Percentiles rank a stretch among this genome's conserved stretches.
phyloP scores from a whole-genome alignment of 2,329 filamentous ascomycete genomes.

The Sclerotinia borealis region DNA sequence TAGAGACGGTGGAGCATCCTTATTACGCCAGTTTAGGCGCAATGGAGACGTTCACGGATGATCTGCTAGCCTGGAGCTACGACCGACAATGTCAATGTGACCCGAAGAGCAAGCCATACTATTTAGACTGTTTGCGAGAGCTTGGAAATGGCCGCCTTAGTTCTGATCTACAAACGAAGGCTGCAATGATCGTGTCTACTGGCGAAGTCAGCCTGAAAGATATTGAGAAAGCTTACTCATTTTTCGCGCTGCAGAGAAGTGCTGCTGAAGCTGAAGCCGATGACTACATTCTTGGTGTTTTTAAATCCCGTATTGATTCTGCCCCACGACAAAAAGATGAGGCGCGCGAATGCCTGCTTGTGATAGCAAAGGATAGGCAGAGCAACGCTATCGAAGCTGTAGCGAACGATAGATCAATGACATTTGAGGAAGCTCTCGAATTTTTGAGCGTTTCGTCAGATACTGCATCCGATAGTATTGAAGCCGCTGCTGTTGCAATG shows the following conservation, averaged over 20 bases:
- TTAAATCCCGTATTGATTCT: slow-evolving; percentile 52
- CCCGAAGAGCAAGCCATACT: slow-evolving; percentile 48
- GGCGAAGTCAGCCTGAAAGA: slow-evolving; percentile 53
- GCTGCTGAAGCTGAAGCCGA: slow-evolving; percentile 40
- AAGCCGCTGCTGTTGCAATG: slow-evolving; percentile 29
- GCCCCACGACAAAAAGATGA: slow-evolving; percentile 49
- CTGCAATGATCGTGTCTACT: slow-evolving; percentile 51
- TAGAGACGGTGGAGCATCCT: slow-evolving; percentile 35
- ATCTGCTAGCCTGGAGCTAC: slow-evolving; percentile 56
- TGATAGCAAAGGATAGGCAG: slow-evolving; percentile 51
- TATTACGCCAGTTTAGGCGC: slow-evolving; percentile 58
- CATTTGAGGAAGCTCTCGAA: slow-evolving; percentile 56
- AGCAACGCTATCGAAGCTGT: slow-evolving; percentile 53
- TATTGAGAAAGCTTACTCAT: slow-evolving; percentile 50
- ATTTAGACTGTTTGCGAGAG: slow-evolving; percentile 58
- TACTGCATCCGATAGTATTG: slow-evolving; percentile 30
- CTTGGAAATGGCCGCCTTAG: slow-evolving; percentile 47
- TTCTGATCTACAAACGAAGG: slow-evolving; percentile 50
- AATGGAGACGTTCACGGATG: slow-evolving; percentile 55
- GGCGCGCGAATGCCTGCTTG: slow-evolving; percentile 48
- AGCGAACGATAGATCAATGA: slow-evolving; percentile 50
- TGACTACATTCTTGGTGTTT: slow-evolving; percentile 55
- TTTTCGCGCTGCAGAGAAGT: slow-evolving; percentile 48
- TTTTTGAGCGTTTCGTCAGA: slow-evolving; percentile 45
- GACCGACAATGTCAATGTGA: slow-evolving; percentile 53